A percentile compares a stretch with the other conserved stretches of the same genome.
These are phyloP conservation scores for Fomitiporia mediterranea DNA, from an alignment of 1,284 basidiomycete genomes.

Conservation along the genomic window DNA sequence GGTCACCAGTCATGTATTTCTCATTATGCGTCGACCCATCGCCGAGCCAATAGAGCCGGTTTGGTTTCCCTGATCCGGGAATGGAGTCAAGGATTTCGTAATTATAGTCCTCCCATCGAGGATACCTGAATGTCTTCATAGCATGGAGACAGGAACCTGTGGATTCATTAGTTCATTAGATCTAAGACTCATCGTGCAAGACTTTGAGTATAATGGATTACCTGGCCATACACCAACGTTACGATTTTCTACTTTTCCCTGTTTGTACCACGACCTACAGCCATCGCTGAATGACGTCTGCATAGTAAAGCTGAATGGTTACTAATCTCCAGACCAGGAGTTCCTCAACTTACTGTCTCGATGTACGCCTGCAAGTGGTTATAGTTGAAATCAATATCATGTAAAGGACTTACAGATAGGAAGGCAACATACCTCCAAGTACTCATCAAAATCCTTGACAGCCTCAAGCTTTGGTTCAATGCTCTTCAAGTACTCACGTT, in stretches of 20 bases:
- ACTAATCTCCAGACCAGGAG: background rate
- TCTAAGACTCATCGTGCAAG: background rate
- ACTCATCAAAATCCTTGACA: conserved; percentile 54
- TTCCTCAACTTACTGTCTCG: conserved; percentile 39
- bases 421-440: conserved; percentile 37
- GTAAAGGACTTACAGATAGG: background rate
- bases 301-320: background rate
- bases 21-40: conserved; percentile 48
- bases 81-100: conserved; percentile 42
- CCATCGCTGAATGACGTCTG: conserved; percentile 55
- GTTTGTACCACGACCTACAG: conserved; percentile 65
- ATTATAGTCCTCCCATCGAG: conserved; percentile 63
- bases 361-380: conserved; percentile 35
- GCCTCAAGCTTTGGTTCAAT: conserved; percentile 53
- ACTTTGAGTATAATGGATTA: conserved; percentile 22
- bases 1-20: conserved; percentile 39
- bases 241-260: conserved; percentile 51
- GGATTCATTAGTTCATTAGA: background rate
- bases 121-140: conserved; percentile 43
- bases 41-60: conserved; percentile 55
- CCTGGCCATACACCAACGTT: conserved; percentile 58
- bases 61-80: conserved; percentile 29
- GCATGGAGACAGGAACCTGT: conserved; percentile 31
- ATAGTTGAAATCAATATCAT: background rate
- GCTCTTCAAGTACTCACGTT: conserved; percentile 53